These are phyloP conservation scores for Botrytis tulipae DNA, from an alignment of 2,329 filamentous ascomycete species.

Conservation along the genomic window DNA sequence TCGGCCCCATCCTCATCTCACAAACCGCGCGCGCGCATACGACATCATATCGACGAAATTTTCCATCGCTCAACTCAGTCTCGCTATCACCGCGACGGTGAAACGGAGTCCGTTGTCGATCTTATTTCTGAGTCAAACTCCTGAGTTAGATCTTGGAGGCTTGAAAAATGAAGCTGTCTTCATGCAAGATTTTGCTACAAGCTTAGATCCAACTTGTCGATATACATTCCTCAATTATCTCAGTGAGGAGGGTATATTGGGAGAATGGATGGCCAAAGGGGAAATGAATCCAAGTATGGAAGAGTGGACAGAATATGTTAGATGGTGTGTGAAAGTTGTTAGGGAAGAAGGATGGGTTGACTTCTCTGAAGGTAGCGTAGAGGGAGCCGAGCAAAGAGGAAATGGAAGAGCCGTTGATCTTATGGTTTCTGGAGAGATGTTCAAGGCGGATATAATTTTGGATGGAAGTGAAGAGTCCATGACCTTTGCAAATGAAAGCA, in stretches of 20 bases:
- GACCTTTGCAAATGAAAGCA: neutral
- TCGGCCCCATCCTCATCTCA: neutral
- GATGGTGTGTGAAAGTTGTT: constrained; percentile 5
- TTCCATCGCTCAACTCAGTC: constrained; percentile 16
- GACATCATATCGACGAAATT: constrained; percentile 9
- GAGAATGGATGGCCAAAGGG: constrained; percentile 13
- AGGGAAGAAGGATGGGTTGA: neutral
- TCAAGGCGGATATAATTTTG: neutral
- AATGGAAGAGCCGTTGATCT: neutral
- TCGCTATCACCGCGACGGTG: constrained; percentile 11
- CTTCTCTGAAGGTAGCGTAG: neutral
- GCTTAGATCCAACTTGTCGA: constrained; percentile 16
- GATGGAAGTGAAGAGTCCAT: neutral
- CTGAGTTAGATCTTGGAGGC: neutral
- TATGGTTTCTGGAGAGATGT: constrained; percentile 6
- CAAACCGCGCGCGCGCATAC: neutral
- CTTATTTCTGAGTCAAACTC: neutral
- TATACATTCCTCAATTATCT: constrained; percentile 20
- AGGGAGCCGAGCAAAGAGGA: neutral
- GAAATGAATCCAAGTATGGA: neutral
- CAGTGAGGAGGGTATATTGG: constrained; percentile 7
- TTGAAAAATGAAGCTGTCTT: neutral
- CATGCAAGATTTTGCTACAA: constrained; percentile 16
- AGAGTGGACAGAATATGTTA: constrained; percentile 12
- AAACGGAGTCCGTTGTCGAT: constrained; percentile 1